Conservation (phyloP, 805 yeast genomes). For the Suhomyces emberorum region DNA sequence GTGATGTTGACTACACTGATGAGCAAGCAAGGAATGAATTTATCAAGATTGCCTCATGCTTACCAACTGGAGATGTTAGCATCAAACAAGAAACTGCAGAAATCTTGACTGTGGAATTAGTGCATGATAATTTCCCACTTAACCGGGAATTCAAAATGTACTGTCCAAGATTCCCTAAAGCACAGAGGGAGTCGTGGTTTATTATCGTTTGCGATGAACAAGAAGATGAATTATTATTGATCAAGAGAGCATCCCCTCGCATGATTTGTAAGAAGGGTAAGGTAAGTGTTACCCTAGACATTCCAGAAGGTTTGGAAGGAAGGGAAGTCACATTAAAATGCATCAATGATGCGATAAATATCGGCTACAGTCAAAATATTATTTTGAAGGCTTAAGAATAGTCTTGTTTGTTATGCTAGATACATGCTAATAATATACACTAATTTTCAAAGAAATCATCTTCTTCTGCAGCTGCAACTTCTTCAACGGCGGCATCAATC, state of each 20-base stretch:
- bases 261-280: slow-evolving; percentile 34
- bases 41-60: slow-evolving; percentile 45
- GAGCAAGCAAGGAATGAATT: slow-evolving; percentile 42
- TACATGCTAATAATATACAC: no score
- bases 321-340: slow-evolving; percentile 43
- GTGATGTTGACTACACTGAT: slow-evolving; percentile 7
- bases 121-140: slow-evolving; percentile 50
- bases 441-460: slow-evolving; percentile 32
- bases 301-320: slow-evolving; percentile 51
- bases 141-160: slow-evolving; percentile 64
- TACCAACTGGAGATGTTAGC: slow-evolving; percentile 58
- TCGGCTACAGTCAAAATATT: slow-evolving; percentile 34
- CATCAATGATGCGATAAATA: slow-evolving; percentile 66
- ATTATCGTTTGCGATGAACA: slow-evolving; percentile 53
- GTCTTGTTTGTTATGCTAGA: no score
- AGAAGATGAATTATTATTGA: slow-evolving; percentile 52
- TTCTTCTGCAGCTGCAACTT: slow-evolving; percentile 24
- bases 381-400: no score
- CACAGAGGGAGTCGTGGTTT: slow-evolving; percentile 94
- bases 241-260: slow-evolving; percentile 75
- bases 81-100: slow-evolving; percentile 36
- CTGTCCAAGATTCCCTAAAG: slow-evolving; percentile 81
- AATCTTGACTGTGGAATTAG: slow-evolving; percentile 42
- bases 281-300: slow-evolving; percentile 43
- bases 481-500: slow-evolving; percentile 45